These are phyloP conservation scores for Globisporangium cederbergense DNA, from an alignment of 352 stramenopile species.

Conservation along the genomic window DNA sequence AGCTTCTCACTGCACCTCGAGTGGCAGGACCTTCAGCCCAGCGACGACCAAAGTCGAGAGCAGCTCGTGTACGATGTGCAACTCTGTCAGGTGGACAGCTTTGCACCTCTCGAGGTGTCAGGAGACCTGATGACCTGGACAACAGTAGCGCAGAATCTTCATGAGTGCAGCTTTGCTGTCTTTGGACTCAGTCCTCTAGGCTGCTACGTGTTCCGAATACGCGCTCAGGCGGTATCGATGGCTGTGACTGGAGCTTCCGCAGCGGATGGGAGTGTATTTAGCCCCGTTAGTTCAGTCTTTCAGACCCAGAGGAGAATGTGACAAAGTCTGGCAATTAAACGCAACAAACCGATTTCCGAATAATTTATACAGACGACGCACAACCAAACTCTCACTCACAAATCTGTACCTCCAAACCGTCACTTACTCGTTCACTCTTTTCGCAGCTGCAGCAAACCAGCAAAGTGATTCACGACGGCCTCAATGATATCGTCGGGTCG, in stretches of 20 bases:
- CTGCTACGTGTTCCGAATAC: constrained; percentile 27
- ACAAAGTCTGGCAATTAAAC: neutral
- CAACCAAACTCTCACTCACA: neutral
- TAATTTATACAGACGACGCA: constrained; percentile 7
- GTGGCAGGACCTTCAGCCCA: constrained; percentile 17
- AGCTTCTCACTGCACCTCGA: constrained; percentile 22
- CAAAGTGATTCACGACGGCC: constrained; percentile 35
- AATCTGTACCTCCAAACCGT: neutral
- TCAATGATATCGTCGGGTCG: constrained; percentile 46
- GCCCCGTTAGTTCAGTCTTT: constrained; percentile 18
- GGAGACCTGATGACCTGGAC: constrained; percentile 14
- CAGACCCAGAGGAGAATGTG: constrained; percentile 28
- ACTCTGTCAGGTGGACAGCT: constrained; percentile 17
- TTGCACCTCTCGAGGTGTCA: neutral
- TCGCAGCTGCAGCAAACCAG: constrained; percentile 7
- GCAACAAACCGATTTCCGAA: neutral
- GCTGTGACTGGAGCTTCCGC: neutral
- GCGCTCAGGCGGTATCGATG: neutral
- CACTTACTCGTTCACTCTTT: constrained; percentile 7
- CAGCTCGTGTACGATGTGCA: constrained; percentile 24
- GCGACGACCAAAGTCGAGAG: neutral
- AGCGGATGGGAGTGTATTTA: constrained; percentile 17
- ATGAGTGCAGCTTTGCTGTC: constrained; percentile 5
- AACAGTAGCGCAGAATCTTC: constrained; percentile 9
- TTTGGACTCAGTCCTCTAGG: constrained; percentile 19